Conservation (phyloP, 257 asterid species). For the Penstemon barbatus region DNA sequence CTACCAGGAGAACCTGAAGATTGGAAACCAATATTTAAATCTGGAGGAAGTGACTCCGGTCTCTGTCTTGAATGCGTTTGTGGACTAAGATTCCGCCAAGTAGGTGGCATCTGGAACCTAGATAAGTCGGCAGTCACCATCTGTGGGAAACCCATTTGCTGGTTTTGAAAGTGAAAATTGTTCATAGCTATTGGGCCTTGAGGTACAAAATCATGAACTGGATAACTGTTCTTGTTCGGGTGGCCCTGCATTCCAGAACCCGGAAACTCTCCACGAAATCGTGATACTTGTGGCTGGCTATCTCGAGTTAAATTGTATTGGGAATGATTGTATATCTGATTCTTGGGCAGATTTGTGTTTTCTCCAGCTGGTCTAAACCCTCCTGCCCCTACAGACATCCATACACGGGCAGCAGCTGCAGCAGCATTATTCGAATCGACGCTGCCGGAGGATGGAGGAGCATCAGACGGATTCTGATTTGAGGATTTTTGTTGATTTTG, state of each 20-base stretch:
- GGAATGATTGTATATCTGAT: constrained; percentile 56
- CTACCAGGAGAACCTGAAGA: constrained; percentile 85
- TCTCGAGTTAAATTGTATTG: constrained; percentile 52
- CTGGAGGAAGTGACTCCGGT: constrained; percentile 82
- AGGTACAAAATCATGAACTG: constrained; percentile 53
- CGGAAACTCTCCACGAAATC: constrained; percentile 53
- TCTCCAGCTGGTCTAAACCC: constrained; percentile 58
- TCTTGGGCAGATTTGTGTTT: constrained; percentile 39
- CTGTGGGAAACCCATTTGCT: constrained; percentile 59
- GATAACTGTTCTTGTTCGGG: constrained; percentile 43
- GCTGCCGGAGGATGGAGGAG: constrained; percentile 40
- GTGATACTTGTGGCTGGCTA: constrained; percentile 50
- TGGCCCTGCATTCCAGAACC: constrained; percentile 45
- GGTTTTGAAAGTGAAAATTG: constrained; percentile 59
- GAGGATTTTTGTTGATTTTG: constrained; percentile 56
- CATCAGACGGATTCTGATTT: constrained; percentile 31
- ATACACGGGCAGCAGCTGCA: constrained; percentile 76
- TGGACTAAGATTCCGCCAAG: constrained; percentile 55
- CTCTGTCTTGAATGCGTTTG: constrained; percentile 67
- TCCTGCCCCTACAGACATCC: constrained; percentile 94
- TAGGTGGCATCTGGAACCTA: constrained; percentile 68
- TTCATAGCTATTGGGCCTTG: constrained; percentile 52
- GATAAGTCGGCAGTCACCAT: constrained; percentile 70
- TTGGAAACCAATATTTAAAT: constrained; percentile 80
- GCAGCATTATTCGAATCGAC: constrained; percentile 65